These are phyloP conservation scores for Sordaria brevicollis DNA, from an alignment of 495 filamentous ascomycete genomes.

Conservation along the genomic window DNA sequence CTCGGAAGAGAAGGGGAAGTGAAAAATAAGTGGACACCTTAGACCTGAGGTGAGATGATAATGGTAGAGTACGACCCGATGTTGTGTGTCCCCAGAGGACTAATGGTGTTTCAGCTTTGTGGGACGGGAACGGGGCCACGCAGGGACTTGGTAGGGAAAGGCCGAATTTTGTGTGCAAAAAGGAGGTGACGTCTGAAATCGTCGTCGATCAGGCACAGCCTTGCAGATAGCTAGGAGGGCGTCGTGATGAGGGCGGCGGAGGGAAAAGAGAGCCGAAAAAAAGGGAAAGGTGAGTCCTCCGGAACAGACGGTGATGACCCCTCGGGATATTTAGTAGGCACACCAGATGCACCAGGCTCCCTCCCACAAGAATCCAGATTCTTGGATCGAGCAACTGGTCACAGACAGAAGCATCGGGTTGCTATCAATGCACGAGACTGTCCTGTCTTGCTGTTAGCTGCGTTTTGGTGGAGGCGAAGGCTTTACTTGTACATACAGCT, in stretches of 20 bases:
- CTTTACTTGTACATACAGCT: not conserved
- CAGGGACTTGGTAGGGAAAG: slow-evolving; percentile 3
- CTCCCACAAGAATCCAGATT: not conserved
- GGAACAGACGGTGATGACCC: slow-evolving; percentile 1
- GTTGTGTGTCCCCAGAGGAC: slow-evolving; percentile 6
- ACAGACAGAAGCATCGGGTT: not conserved
- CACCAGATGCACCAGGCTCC: not conserved
- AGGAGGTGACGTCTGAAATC: slow-evolving; percentile 18
- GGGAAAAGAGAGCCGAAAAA: not conserved
- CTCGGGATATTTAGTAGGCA: slow-evolving; percentile 8
- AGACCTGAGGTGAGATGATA: slow-evolving; percentile 3
- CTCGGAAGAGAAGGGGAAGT: not conserved
- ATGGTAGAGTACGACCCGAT: slow-evolving; percentile 10
- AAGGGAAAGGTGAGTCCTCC: not conserved
- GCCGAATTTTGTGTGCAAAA: not conserved
- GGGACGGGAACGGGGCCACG: slow-evolving; percentile 7
- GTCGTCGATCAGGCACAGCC: slow-evolving; percentile 25
- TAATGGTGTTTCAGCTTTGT: slow-evolving; percentile 25
- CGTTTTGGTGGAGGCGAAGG: not conserved
- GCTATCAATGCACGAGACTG: not conserved
- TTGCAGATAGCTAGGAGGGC: slow-evolving; percentile 3
- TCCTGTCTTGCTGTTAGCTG: not conserved
- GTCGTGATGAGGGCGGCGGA: not conserved
- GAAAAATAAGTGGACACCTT: slow-evolving; percentile 4
- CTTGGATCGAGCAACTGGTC: not conserved